Evolutionary conservation across 768 basidiomycete genomes (phyloP), one percentile per base, ranked within the genome.

Genomic region (Mycena crocata): DNA sequence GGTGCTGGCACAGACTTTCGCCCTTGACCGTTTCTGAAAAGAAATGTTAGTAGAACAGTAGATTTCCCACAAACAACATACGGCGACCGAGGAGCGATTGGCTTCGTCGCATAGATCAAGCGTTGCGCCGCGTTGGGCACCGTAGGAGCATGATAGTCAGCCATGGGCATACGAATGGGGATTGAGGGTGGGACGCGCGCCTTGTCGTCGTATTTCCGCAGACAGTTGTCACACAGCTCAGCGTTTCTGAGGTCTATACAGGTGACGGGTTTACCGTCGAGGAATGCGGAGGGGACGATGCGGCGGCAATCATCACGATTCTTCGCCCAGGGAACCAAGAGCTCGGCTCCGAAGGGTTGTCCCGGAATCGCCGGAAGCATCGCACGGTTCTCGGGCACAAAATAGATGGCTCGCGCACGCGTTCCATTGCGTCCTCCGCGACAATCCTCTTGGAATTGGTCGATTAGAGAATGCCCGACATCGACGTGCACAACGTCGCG

Each of bases 361-460:
- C 44, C 44, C 8, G 23, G n/a, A 7, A 6, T 2, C 19, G 49
- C 3, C 28, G 4, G 26, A 15, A 30, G 8, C 5, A 30, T 5
- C 10, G 8, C 5, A 14, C 15, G 4, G 7, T 23, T 17, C 14
- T 30, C 17, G 42, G 28, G 28, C 9, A 58, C 26, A n/a, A 58
- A 58, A 58, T 58, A 58, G 8, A 34, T 21, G 44, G 9, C 7
- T 28, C 46, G 21, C 2, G 44, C 57, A 7, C 8, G 9, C 21
- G 3, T 35, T 2, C 32, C 21, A 21, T 59, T 59, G 17, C 57
- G 42, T 4, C 57, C 57, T 2, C 15, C 57, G 23, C 45, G 57
- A 26, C 35, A 34, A 26, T 48, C 57, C 24, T 59, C 57, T 40
- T 59, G 57, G 57, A 34, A 21, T 21, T 46, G 44, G n/a, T 46